Evolutionary conservation across 2,329 filamentous ascomycete species (phyloP).

Genomic region (Penicillium sp.): DNA sequence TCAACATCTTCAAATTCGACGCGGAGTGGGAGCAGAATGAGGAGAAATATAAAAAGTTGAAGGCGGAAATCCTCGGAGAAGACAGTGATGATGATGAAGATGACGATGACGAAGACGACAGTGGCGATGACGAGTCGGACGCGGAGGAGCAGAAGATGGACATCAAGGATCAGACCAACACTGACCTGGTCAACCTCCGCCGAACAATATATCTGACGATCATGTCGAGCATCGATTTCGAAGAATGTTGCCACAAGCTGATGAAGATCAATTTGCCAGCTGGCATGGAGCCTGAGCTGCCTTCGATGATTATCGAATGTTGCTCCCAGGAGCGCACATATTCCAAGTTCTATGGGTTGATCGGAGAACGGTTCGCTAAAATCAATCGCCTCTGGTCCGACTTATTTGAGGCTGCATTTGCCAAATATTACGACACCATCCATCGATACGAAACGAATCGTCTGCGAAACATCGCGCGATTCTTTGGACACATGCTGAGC

Average conservation of each 20-base stretch:
- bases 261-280: conserved; percentile 86
- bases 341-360: conserved; percentile 92
- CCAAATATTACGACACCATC: conserved; percentile 93
- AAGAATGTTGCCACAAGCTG: conserved; percentile 95
- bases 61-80: conserved; percentile 90
- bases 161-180: conserved; percentile 96
- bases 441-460: conserved; percentile 96
- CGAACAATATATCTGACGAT: conserved; percentile 96
- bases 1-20: conserved; percentile 97
- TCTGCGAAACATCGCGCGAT: conserved; percentile 86
- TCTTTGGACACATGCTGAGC: conserved; percentile 87
- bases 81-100: conserved; percentile 78
- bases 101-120: conserved; percentile 52
- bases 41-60: conserved; percentile 79
- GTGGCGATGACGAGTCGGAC: conserved; percentile 65
- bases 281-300: conserved; percentile 82
- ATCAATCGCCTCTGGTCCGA: conserved; percentile 92
- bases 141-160: conserved; percentile 78
- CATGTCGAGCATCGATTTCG: conserved; percentile 91
- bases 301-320: conserved; percentile 95
- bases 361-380: conserved; percentile 92
- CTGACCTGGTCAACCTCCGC: conserved; percentile 86
- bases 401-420: conserved; percentile 83
- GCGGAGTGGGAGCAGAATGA: conserved; percentile 85
- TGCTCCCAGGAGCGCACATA: conserved; percentile 96